These are phyloP conservation scores for Cyberlindnera xylosilytica DNA, from an alignment of 805 yeast genomes.

Conservation along the genomic window DNA sequence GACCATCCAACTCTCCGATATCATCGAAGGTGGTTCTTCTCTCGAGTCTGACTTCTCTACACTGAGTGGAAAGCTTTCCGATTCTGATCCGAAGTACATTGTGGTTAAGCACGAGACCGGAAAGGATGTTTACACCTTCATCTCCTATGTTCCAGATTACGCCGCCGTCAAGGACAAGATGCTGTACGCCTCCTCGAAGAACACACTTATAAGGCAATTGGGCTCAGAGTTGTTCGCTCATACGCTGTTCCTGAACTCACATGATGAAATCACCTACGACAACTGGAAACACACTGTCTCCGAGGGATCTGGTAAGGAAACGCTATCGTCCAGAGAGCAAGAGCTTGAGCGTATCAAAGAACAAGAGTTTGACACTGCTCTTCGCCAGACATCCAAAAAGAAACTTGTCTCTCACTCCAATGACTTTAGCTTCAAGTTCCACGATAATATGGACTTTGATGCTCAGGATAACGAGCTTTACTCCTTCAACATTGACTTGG, in stretches of 20 bases:
- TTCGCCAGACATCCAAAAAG: slow-evolving; percentile 30
- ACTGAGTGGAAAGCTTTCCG: slow-evolving; percentile 32
- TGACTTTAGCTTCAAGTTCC: slow-evolving; percentile 26
- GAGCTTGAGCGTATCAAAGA: slow-evolving; percentile 44
- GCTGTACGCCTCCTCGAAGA: slow-evolving; percentile 91
- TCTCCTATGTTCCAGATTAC: slow-evolving; percentile 82
- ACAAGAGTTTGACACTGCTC: slow-evolving; percentile 35
- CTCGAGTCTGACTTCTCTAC: slow-evolving; percentile 32
- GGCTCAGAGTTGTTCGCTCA: slow-evolving; percentile 49
- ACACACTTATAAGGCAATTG: slow-evolving; percentile 67
- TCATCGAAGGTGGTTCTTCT: slow-evolving; percentile 31
- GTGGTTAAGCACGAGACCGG: slow-evolving; percentile 37
- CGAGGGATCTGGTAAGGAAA: slow-evolving; percentile 38
- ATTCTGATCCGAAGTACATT: slow-evolving; percentile 47
- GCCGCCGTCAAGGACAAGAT: slow-evolving; percentile 83
- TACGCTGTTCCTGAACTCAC: slow-evolving; percentile 31
- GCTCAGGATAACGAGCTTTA: slow-evolving; percentile 36
- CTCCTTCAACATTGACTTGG: slow-evolving; percentile 48
- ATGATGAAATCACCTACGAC: slow-evolving; percentile 35
- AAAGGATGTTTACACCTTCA: slow-evolving; percentile 43
- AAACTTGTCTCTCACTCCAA: slow-evolving; percentile 27
- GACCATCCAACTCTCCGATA: slow-evolving; percentile 33
- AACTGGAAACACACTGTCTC: slow-evolving; percentile 43
- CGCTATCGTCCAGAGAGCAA: slow-evolving; percentile 59
- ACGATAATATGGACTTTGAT: slow-evolving; percentile 27